phyloP scores from a whole-genome alignment of 805 yeast genomes.

The Metschnikowia gelsemii region DNA sequence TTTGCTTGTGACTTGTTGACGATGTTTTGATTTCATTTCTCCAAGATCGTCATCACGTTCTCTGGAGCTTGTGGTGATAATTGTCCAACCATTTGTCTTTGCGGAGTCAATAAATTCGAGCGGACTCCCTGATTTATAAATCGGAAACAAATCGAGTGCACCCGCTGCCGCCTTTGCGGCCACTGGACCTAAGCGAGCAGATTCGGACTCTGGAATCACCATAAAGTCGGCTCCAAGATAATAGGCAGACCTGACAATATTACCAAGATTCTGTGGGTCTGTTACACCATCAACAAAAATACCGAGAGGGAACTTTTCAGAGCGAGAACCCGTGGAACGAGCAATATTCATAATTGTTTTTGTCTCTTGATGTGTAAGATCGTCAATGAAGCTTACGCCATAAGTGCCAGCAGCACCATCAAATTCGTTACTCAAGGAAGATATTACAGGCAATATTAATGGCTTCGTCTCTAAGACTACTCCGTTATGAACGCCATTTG shows the following conservation, averaged over 20 bases:
- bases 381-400: slow-evolving; percentile 19
- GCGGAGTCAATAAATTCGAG: slow-evolving; percentile 59
- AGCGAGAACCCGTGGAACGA: slow-evolving; percentile 23
- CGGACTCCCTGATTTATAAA: slow-evolving; percentile 59
- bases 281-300: slow-evolving; percentile 74
- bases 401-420: slow-evolving; percentile 21
- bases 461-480: slow-evolving; percentile 68
- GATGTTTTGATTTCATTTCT: slow-evolving; percentile 27
- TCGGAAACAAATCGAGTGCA: slow-evolving; percentile 69
- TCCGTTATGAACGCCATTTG: slow-evolving; percentile 79
- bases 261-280: slow-evolving; percentile 88
- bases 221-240: slow-evolving; percentile 81
- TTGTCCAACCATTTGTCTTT: slow-evolving; percentile 63
- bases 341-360: slow-evolving; percentile 19
- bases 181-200: slow-evolving; percentile 73
- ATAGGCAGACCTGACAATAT: slow-evolving; percentile 74
- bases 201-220: slow-evolving; percentile 63
- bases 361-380: slow-evolving; percentile 6
- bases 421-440: slow-evolving; percentile 27
- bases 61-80: slow-evolving; percentile 58
- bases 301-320: slow-evolving; percentile 55
- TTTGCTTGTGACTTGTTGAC: slow-evolving; percentile 33
- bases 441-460: slow-evolving; percentile 34
- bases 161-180: slow-evolving; percentile 84
- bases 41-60: slow-evolving; percentile 24